Percentiles rank a stretch among this genome's conserved stretches.
These are phyloP conservation scores for Fusarium ambrosium DNA, from an alignment of 2,329 filamentous ascomycete genomes.

Conservation along the genomic window DNA sequence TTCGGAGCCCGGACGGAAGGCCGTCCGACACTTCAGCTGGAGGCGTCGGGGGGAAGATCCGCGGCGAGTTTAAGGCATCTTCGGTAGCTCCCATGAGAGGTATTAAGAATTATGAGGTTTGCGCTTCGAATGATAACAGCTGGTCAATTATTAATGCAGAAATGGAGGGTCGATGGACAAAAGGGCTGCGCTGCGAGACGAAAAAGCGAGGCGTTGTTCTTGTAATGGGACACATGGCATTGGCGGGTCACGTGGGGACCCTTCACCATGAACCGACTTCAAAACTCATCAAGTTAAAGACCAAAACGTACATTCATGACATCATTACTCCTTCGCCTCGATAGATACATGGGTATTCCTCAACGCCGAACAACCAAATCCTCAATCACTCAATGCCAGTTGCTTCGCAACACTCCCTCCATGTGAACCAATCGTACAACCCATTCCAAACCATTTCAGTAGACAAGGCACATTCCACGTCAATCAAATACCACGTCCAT, in stretches of 20 bases:
- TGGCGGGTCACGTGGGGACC: neutral
- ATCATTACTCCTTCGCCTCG: neutral
- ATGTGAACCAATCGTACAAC: neutral
- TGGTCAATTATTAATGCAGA: neutral
- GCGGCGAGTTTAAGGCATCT: neutral
- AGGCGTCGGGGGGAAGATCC: neutral
- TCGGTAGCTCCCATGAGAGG: neutral
- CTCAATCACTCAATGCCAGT: neutral
- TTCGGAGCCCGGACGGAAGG: neutral
- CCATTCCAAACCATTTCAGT: neutral
- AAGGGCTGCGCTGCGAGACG: neutral
- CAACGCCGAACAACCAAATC: neutral
- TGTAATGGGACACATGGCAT: too few relatives aligned
- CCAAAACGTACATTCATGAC: neutral
- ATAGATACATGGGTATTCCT: neutral
- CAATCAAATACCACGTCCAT: neutral
- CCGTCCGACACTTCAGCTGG: neutral
- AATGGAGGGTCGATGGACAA: neutral
- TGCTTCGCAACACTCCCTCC: neutral
- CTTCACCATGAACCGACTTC: neutral
- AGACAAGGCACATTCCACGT: neutral
- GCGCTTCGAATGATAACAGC: neutral
- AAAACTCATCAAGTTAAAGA: neutral
- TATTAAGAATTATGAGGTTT: neutral
- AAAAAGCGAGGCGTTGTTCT: neutral